Base-by-base conservation (phyloP, 2,329 filamentous ascomycete species). In the Stagonosporopsis tanaceti region DNA sequence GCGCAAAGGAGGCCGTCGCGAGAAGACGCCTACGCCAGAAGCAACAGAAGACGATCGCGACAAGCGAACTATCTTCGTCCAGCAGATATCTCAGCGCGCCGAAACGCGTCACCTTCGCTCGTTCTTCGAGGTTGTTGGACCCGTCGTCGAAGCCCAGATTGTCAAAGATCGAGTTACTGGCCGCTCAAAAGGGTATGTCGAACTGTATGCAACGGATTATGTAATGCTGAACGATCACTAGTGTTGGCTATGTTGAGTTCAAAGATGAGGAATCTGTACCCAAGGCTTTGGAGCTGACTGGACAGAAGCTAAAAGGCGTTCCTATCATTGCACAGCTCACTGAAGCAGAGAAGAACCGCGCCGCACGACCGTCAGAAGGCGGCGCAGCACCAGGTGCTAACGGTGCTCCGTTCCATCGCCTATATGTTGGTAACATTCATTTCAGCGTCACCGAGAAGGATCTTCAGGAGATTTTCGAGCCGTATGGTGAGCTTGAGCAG, bases 231-330 rank as follows among this genome's bases (percentile, higher is more conserved):
- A 68, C 41, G 40, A 24, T 27, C 47, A 45, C 8, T 69, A 98
- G 95, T 79, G 95, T 99, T 78, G 95, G 96, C 77, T 99, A 99
- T 75, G 96, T 99, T 82, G 95, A 99, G 84, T 99, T 99, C 80
- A 96, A 93, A 77, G 88, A 91, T 74, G 94, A 98, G 85, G 92
- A 96, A 71, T 96, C 93, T 68, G 94, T 99, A 70, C 85, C 89
- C 73, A 89, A 91, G 81, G 95, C 96, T 74, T 91, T 99, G 77
- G 91, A 97, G 82, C 93, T 99, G 83, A 99, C 95, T 78, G 95
- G 95, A 80, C 94, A 98, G 83, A 97, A 95, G 81, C 89, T 99
- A 80, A 84, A 97, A 89, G 93, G 93, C 84, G 97, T 99, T 67
- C 95, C 95, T 58, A 96, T 99, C 77, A 99, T 99, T 72, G 96